These are phyloP conservation scores for Dimocarpus longan DNA, from an alignment of 345 rosid species.

Conservation along the genomic window DNA sequence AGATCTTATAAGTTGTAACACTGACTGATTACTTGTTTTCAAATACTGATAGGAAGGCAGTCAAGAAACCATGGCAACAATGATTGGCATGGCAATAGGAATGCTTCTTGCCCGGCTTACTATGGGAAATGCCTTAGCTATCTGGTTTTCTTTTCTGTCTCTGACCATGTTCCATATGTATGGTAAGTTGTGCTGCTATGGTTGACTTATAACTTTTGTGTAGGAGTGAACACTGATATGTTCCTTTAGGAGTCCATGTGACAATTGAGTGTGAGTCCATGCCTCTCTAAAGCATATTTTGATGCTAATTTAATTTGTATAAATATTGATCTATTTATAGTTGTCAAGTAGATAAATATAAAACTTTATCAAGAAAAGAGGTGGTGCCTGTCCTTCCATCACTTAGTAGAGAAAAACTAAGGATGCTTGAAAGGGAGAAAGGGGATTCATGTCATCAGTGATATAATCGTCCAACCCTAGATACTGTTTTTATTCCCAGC, in stretches of 20 bases:
- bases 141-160: conserved; percentile 80
- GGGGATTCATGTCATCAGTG: too few relatives aligned
- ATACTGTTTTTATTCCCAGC: neutral
- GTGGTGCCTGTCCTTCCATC: neutral
- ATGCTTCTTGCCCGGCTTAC: conserved; percentile 89
- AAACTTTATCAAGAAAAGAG: neutral
- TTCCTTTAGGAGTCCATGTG: neutral
- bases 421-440: too few relatives aligned
- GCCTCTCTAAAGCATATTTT: neutral
- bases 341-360: neutral
- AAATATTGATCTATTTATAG: neutral
- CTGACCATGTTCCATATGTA: conserved; percentile 91
- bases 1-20: neutral
- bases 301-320: neutral
- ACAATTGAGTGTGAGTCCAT: neutral
- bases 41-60: conserved; percentile 72
- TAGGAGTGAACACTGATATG: neutral
- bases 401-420: too few relatives aligned
- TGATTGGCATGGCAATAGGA: conserved; percentile 93
- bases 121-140: conserved; percentile 64
- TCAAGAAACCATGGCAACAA: conserved; percentile 94
- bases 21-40: conserved; percentile 12
- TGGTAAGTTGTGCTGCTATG: conserved; percentile 55
- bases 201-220: neutral
- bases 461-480: neutral